Conservation (phyloP, 495 filamentous ascomycete genomes). For the Talaromyces wortmannii region DNA sequence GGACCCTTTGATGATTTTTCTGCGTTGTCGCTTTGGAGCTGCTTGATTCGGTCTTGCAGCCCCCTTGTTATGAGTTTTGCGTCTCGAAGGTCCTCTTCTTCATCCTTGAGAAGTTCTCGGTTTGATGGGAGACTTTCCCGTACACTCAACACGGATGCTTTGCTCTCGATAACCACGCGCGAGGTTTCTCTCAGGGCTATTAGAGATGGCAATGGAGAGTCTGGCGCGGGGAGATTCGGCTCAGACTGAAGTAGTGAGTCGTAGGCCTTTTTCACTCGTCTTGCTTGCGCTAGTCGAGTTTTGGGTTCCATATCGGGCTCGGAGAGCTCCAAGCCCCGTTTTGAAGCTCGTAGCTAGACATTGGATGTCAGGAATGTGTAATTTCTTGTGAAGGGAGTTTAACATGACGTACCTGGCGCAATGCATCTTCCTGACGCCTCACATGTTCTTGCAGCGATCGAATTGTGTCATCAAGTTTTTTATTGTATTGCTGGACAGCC, state of each 20-base stretch:
- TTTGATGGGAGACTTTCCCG: conserved; percentile 44
- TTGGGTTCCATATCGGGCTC: conserved; percentile 29
- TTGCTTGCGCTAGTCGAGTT: conserved; percentile 44
- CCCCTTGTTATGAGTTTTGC: conserved; percentile 40
- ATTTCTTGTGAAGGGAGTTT: not conserved
- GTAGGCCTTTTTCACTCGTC: conserved; percentile 56
- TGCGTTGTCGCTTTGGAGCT: conserved; percentile 41
- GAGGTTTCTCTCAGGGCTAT: conserved; percentile 61
- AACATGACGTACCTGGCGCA: conserved; percentile 40
- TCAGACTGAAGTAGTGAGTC: conserved; percentile 50
- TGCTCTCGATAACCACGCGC: conserved; percentile 56
- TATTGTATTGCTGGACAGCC: conserved; percentile 30
- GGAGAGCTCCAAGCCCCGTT: conserved; percentile 32
- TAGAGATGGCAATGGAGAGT: conserved; percentile 63
- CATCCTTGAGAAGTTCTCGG: conserved; percentile 47
- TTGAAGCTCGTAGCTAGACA: conserved; percentile 34
- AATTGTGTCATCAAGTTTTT: conserved; percentile 57
- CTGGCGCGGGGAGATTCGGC: conserved; percentile 55
- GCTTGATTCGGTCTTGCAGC: conserved; percentile 53
- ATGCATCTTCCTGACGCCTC: conserved; percentile 53
- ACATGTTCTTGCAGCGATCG: conserved; percentile 58
- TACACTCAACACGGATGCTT: conserved; percentile 48
- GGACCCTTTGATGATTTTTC: conserved; percentile 50
- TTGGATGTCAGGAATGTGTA: conserved; percentile 8
- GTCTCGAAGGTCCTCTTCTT: conserved; percentile 57